Evolutionary conservation across 2,329 filamentous ascomycete genomes (phyloP).

Genomic region (Trichoderma asperellum): DNA sequence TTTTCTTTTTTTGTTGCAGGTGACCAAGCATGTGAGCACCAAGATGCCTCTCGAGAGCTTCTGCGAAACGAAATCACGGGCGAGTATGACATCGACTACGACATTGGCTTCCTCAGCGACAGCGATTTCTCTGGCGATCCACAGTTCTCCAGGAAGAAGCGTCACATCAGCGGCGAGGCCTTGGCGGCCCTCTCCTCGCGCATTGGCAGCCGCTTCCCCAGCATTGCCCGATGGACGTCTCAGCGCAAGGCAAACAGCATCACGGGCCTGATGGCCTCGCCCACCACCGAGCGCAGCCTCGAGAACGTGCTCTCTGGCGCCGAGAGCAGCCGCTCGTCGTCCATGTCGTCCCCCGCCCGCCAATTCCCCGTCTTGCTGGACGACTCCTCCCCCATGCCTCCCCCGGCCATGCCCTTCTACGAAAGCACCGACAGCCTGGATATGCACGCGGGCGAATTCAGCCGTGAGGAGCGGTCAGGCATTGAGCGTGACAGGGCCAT

Average conservation of each 20-base stretch:
- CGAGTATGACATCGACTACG: constrained; percentile 62
- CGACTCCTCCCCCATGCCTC: constrained; percentile 59
- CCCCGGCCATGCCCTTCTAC: constrained; percentile 66
- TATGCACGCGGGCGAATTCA: constrained; percentile 49
- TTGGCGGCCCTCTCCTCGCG: constrained; percentile 66
- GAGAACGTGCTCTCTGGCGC: constrained; percentile 74
- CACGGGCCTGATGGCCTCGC: constrained; percentile 49
- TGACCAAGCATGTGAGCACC: constrained; percentile 64
- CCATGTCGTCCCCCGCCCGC: constrained; percentile 66
- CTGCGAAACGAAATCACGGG: constrained; percentile 45
- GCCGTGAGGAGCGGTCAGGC: constrained; percentile 48
- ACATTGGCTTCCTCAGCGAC: constrained; percentile 68
- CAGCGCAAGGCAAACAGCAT: constrained; percentile 47
- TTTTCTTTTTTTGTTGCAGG: constrained; percentile 47
- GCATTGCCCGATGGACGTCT: constrained; percentile 56
- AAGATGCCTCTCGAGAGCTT: constrained; percentile 49
- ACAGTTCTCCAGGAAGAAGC: constrained; percentile 57
- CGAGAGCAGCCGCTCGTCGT: constrained; percentile 77
- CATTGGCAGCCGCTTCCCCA: constrained; percentile 64
- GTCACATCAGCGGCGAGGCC: constrained; percentile 56
- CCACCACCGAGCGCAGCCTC: constrained; percentile 81
- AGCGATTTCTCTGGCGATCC: constrained; percentile 57
- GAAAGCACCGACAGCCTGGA: constrained; percentile 62
- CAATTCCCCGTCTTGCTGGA: constrained; percentile 54
- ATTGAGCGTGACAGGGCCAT: constrained; percentile 62